Evolutionary conservation across 371 early-diverging fungal genomes (phyloP).

Genomic region (Mortierella polycephala): DNA sequence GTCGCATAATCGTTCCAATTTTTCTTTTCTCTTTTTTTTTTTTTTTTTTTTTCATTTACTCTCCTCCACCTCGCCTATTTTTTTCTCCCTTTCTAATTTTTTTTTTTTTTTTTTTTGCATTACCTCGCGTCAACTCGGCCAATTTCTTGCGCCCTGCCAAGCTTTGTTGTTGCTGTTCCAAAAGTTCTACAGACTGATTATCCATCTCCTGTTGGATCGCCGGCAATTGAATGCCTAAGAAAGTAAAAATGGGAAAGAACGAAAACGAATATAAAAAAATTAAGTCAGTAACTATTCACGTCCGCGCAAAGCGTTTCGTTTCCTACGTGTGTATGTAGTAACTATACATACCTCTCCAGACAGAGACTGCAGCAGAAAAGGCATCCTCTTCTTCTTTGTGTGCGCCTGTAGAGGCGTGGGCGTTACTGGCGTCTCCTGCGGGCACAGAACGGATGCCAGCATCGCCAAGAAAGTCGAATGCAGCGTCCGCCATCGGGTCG

Average conservation of each 20-base stretch:
- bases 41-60: conserved; percentile 7
- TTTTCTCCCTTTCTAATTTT: too few relatives aligned
- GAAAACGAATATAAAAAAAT: neutral
- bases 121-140: conserved; percentile 91
- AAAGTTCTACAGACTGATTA: conserved; percentile 78
- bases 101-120: neutral
- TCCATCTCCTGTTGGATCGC: conserved; percentile 80
- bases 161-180: conserved; percentile 87
- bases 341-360: conserved; percentile 59
- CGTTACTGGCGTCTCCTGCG: conserved; percentile 1
- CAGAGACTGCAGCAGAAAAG: conserved; percentile 66
- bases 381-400: conserved; percentile 55
- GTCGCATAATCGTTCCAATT: too few relatives aligned
- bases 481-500: conserved; percentile 40
- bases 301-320: neutral
- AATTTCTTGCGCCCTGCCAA: conserved; percentile 79
- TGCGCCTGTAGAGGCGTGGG: conserved; percentile 3
- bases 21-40: too few relatives aligned
- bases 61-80: too few relatives aligned
- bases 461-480: conserved; percentile 51
- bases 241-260: conserved; percentile 2
- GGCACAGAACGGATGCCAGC: conserved; percentile 15
- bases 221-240: conserved; percentile 69
- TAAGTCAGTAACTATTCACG: neutral
- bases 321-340: too few relatives aligned